Conservation (phyloP, 768 basidiomycete genomes). For the Lactarius tabidus region DNA sequence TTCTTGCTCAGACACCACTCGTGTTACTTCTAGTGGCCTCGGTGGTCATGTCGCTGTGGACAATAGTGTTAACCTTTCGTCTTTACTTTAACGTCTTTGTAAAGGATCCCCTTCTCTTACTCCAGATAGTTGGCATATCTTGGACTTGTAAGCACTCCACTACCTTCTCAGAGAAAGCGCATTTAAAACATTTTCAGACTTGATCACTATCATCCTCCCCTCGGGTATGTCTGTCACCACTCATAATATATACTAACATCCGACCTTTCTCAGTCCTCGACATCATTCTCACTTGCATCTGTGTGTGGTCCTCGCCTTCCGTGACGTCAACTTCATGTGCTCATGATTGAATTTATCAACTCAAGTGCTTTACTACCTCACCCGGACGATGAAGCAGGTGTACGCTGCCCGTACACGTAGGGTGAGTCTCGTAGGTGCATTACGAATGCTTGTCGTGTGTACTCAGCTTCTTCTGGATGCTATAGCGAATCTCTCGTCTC, state of each 20-base stretch:
- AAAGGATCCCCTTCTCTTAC: not conserved
- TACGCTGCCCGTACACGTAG: not conserved
- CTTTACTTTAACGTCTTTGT: not conserved
- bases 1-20: not conserved
- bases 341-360: not conserved
- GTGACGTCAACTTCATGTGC: not conserved
- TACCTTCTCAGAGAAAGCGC: not conserved
- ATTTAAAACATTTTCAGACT: not conserved
- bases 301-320: not conserved
- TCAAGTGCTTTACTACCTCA: not conserved
- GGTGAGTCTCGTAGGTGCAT: not conserved
- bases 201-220: not conserved
- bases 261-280: not conserved
- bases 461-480: not conserved
- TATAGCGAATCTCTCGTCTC: constrained; percentile 7
- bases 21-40: constrained; percentile 8
- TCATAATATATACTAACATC: not conserved
- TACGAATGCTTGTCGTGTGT: not conserved
- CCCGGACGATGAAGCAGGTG: not conserved
- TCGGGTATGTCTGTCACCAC: not conserved
- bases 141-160: constrained; percentile 6
- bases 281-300: not conserved
- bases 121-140: not conserved
- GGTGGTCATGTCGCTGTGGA: not conserved
- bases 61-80: not conserved